Percentiles rank a stretch among this genome's conserved stretches.
Conservation (phyloP, 2,329 filamentous ascomycete genomes). For the Fusarium hostae region DNA sequence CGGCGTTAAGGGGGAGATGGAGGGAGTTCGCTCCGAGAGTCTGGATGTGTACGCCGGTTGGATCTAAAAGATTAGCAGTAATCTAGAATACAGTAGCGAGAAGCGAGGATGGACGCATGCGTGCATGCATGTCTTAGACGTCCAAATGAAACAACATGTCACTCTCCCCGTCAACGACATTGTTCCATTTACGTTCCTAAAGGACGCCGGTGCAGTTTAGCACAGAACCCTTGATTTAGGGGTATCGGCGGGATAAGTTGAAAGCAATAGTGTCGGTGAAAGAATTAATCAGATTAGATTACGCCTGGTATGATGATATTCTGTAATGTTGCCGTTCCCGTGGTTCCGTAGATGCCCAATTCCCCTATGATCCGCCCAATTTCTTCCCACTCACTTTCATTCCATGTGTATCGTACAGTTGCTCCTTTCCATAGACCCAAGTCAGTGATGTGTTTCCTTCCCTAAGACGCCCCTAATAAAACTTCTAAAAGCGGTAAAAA, state of each 20-base stretch:
- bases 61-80: slow-evolving; percentile 46
- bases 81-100: neutral
- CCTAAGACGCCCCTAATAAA: slow-evolving; percentile 21
- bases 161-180: slow-evolving; percentile 12
- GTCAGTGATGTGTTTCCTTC: slow-evolving; percentile 15
- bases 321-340: slow-evolving; percentile 16
- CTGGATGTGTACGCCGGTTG: slow-evolving; percentile 57
- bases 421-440: slow-evolving; percentile 15
- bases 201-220: neutral
- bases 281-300: slow-evolving; percentile 33
- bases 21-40: slow-evolving; percentile 67
- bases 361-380: slow-evolving; percentile 4
- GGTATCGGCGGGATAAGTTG: neutral
- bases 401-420: slow-evolving; percentile 26
- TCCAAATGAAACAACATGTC: slow-evolving; percentile 22
- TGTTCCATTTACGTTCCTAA: slow-evolving; percentile 34
- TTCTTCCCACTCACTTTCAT: slow-evolving; percentile 3
- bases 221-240: neutral
- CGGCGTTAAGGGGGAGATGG: slow-evolving; percentile 76
- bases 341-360: slow-evolving; percentile 23
- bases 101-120: slow-evolving; percentile 12
- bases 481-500: slow-evolving; percentile 6
- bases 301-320: slow-evolving; percentile 31
- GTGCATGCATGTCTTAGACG: slow-evolving; percentile 27
- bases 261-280: neutral